phyloP scores from a whole-genome alignment of 306 rosid species.

The Aeschynomene evenia region DNA sequence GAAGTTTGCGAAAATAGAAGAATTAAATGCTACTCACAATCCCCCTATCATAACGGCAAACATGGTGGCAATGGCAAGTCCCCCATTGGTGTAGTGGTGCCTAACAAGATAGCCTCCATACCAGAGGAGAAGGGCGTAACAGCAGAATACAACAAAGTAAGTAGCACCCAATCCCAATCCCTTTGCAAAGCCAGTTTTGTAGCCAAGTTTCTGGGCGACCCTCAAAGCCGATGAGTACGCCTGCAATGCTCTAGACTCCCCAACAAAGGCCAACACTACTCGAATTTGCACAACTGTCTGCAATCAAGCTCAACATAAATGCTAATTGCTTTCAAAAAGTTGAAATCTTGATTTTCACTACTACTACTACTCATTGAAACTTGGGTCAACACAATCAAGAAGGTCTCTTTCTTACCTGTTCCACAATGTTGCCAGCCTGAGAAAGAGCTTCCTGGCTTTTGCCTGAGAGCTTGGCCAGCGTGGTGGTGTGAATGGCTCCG shows the following conservation, averaged over 20 bases:
- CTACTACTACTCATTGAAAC: constrained; percentile 1
- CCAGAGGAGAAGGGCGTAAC: constrained; percentile 96
- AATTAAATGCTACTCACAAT: constrained; percentile 59
- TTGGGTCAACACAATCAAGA: background rate
- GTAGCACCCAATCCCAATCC: constrained; percentile 98
- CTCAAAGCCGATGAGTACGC: constrained; percentile 75
- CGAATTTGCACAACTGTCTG: constrained; percentile 94
- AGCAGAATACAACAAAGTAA: constrained; percentile 94
- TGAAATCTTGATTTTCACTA: background rate
- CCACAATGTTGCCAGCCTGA: constrained; percentile 88
- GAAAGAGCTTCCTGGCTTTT: constrained; percentile 93
- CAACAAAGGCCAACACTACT: constrained; percentile 77
- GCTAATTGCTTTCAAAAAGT: background rate
- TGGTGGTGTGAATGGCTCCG: constrained; percentile 82
- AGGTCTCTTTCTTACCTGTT: constrained; percentile 58
- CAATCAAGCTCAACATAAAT: constrained; percentile 2
- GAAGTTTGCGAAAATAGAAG: background rate
- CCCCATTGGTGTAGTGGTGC: constrained; percentile 91
- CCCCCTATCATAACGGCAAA: constrained; percentile 97
- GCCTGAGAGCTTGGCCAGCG: constrained; percentile 77
- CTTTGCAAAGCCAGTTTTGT: constrained; percentile 85
- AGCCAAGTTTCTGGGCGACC: constrained; percentile 77
- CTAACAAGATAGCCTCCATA: constrained; percentile 94
- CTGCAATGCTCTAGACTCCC: constrained; percentile 73
- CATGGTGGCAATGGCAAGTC: constrained; percentile 98